phyloP scores from a whole-genome alignment of 2,329 filamentous ascomycete genomes.

The Fusarium tuaranense region DNA sequence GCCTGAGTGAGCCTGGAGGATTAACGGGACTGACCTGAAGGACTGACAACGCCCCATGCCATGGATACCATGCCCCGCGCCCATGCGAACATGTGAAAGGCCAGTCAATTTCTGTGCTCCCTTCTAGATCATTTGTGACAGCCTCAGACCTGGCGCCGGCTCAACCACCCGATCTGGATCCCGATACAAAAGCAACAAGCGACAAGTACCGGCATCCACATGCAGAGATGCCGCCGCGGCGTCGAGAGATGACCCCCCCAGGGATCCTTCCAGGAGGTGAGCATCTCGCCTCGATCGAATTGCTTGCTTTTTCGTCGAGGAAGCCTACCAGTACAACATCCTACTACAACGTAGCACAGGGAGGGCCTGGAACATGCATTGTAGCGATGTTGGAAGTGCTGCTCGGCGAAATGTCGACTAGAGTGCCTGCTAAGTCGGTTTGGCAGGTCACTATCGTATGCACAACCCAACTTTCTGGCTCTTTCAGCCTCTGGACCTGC shows the following conservation, averaged over 20 bases:
- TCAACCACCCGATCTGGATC: conserved; percentile 38
- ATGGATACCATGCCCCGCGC: background rate
- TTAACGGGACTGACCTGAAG: background rate
- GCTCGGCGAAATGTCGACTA: conserved; percentile 34
- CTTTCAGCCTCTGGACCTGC: conserved; percentile 22
- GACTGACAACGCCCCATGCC: background rate
- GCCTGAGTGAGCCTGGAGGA: background rate
- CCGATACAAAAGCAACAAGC: conserved; percentile 32
- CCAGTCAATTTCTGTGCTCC: background rate
- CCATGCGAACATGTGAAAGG: conserved; percentile 29
- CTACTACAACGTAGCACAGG: conserved; percentile 11
- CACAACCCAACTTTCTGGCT: conserved; percentile 15
- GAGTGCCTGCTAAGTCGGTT: conserved; percentile 19
- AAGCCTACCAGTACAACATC: conserved; percentile 13
- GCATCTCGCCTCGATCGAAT: conserved; percentile 12
- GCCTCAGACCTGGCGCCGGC: conserved; percentile 26
- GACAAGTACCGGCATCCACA: conserved; percentile 39
- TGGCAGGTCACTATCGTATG: conserved; percentile 9
- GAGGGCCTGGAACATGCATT: conserved; percentile 18
- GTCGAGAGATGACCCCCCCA: conserved; percentile 12
- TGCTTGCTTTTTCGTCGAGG: conserved; percentile 6
- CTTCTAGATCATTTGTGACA: conserved; percentile 27
- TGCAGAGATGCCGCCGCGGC: conserved; percentile 21
- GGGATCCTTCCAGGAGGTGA: conserved; percentile 5
- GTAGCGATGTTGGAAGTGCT: conserved; percentile 4